Evolutionary conservation across 2,329 filamentous ascomycete genomes (phyloP).

Genomic region (Pseudogymnoascus sp.): DNA sequence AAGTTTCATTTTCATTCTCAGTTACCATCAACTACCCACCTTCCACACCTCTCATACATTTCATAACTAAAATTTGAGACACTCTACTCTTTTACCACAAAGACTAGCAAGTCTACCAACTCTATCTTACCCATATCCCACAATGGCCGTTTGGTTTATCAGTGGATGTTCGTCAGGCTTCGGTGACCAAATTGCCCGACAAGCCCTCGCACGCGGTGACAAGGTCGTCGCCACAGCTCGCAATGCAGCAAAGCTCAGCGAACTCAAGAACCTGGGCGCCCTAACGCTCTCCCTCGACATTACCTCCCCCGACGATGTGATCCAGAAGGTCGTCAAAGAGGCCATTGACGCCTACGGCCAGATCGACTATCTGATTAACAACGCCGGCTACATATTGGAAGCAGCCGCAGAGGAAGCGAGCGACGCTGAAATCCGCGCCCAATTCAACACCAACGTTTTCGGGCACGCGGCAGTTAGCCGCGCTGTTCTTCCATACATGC

Average conservation of each 20-base stretch:
- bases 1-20: neutral
- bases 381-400: slow-evolving; percentile 37
- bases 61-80: neutral
- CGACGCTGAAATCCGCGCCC: slow-evolving; percentile 33
- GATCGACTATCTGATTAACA: slow-evolving; percentile 40
- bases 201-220: slow-evolving; percentile 37
- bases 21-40: neutral
- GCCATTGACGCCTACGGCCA: slow-evolving; percentile 34
- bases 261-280: slow-evolving; percentile 31
- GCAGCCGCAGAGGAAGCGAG: slow-evolving; percentile 39
- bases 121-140: neutral
- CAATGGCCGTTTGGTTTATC: slow-evolving; percentile 38
- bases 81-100: neutral
- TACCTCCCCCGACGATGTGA: slow-evolving; percentile 28
- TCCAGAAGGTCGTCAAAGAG: slow-evolving; percentile 31
- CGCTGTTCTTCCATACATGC: slow-evolving; percentile 40
- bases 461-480: slow-evolving; percentile 41
- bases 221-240: slow-evolving; percentile 42
- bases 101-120: neutral
- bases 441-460: slow-evolving; percentile 48
- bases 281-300: slow-evolving; percentile 35
- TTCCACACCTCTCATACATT: neutral
- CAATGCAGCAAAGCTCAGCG: slow-evolving; percentile 29
- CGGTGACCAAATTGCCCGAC: slow-evolving; percentile 37
- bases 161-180: slow-evolving; percentile 42